Percentiles rank a stretch among this genome's conserved stretches.
phyloP scores from a whole-genome alignment of 805 yeast species.

The Saturnispora serradocipensis region DNA sequence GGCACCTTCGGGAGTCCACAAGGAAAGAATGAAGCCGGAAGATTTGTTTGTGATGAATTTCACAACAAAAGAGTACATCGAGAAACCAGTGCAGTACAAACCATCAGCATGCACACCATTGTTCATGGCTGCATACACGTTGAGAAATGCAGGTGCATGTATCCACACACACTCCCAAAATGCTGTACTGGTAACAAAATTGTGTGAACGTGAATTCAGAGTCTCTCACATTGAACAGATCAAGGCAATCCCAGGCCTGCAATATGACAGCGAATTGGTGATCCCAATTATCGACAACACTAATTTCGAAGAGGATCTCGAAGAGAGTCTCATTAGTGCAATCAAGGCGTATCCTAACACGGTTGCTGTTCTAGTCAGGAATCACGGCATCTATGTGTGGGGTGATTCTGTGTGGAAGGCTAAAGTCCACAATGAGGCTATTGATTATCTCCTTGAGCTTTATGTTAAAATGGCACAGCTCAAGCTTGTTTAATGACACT shows the following conservation, averaged over 20 bases:
- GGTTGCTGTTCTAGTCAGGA: slow-evolving; percentile 79
- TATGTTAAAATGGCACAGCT: slow-evolving; percentile 70
- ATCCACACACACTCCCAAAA: slow-evolving; percentile 90
- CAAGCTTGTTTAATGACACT: not conserved
- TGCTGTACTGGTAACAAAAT: slow-evolving; percentile 72
- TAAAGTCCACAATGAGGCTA: slow-evolving; percentile 84
- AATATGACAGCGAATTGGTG: slow-evolving; percentile 62
- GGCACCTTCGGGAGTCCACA: slow-evolving; percentile 96
- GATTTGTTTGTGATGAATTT: slow-evolving; percentile 72
- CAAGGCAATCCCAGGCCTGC: slow-evolving; percentile 72
- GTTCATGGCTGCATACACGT: slow-evolving; percentile 58
- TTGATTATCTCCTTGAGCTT: slow-evolving; percentile 78
- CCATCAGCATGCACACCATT: slow-evolving; percentile 95
- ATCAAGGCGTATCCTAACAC: slow-evolving; percentile 65
- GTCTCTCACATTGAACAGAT: slow-evolving; percentile 84
- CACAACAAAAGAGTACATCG: slow-evolving; percentile 40
- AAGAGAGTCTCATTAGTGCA: slow-evolving; percentile 54
- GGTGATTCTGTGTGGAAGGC: slow-evolving; percentile 90
- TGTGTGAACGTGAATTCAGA: slow-evolving; percentile 61
- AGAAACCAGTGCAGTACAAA: slow-evolving; percentile 58
- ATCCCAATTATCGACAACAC: slow-evolving; percentile 90
- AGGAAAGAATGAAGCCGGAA: slow-evolving; percentile 74
- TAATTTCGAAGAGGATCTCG: slow-evolving; percentile 79
- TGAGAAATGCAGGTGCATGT: slow-evolving; percentile 79
- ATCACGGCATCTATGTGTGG: slow-evolving; percentile 97